Evolutionary conservation across 768 basidiomycete genomes (phyloP), one percentile per base, ranked within the genome.

Genomic region (Dentipellis sp.): DNA sequence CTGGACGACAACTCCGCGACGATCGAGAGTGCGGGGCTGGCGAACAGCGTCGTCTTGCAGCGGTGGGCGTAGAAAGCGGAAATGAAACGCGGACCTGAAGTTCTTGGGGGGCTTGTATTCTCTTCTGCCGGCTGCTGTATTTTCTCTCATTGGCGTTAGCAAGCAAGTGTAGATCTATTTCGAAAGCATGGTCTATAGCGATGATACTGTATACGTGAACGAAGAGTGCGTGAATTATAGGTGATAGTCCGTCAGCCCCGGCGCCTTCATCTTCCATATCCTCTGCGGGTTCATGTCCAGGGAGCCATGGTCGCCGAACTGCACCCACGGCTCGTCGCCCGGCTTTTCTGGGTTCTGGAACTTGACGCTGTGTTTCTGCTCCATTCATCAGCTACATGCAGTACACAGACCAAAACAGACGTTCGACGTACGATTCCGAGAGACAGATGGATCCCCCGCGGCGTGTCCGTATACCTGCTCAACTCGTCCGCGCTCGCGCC

Each of bases 241-340:
- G 17, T 34, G 46, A 29, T 59, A 59, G 36, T 59, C 36, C 19
- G 22, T 57, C 9, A 65, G 36, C 1, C 65, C 66, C 0, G 67
- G 67, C 2, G 67, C 65, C 36, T 63, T 58, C n/a, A 40, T 37
- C 6, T 40, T 56, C 67, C 67, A 68, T 34, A 52, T 36, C 34
- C 58, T 61, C 4, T 16, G 35, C 12, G 57, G 60, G 1, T 60
- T 58, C 58, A 65, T 60, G 48, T 62, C 63, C 16, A 56, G 52
- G 10, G 50, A 47, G 1, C 53, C 62, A 8, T 64, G 58, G 35
- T 66, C 56, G 38, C 58, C 58, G 34, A 57, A 34, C 14, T 64
- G 55, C 10, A 60, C 38, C 16, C 17, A 48, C 1, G 67, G 66
- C 29, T 58, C 45, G 7, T 11, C 63, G 2, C 47, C 53, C 19